These are phyloP conservation scores for Borealophlyctis nickersoniae DNA, from an alignment of 192 early-diverging fungal genomes.

Conservation along the genomic window DNA sequence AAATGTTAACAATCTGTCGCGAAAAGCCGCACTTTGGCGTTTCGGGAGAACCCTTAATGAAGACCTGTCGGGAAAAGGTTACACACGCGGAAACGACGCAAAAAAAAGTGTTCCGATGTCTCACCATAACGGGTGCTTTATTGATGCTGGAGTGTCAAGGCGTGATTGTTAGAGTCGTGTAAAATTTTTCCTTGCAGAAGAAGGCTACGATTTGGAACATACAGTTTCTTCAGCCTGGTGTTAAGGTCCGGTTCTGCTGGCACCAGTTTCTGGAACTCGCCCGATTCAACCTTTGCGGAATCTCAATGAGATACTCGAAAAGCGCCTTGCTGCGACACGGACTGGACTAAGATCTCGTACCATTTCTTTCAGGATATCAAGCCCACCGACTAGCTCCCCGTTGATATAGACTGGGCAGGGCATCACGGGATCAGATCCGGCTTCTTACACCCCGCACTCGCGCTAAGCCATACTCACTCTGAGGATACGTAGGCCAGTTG, in stretches of 20 bases:
- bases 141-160: slow-evolving; percentile 32
- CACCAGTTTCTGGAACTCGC: slow-evolving; percentile 49
- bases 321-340: too few species aligned
- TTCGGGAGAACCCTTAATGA: slow-evolving; percentile 90
- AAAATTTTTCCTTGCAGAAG: too few species aligned
- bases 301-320: neutral
- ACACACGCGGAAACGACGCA: neutral
- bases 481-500: slow-evolving; percentile 96
- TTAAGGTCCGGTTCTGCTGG: slow-evolving; percentile 45
- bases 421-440: slow-evolving; percentile 5
- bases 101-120: neutral
- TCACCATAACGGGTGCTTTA: slow-evolving; percentile 40
- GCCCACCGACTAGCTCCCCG: slow-evolving; percentile 54
- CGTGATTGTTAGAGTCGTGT: too few species aligned
- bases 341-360: slow-evolving; percentile 12
- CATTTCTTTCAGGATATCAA: slow-evolving; percentile 62
- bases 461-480: slow-evolving; percentile 39
- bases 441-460: slow-evolving; percentile 1
- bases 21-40: slow-evolving; percentile 91
- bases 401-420: slow-evolving; percentile 47
- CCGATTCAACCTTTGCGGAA: slow-evolving; percentile 24
- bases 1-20: slow-evolving; percentile 41
- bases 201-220: too few species aligned
- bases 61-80: too few species aligned
- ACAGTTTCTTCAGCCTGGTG: slow-evolving; percentile 39